phyloP scores from a whole-genome alignment of 257 asterid genomes.

The Catharanthus roseus region DNA sequence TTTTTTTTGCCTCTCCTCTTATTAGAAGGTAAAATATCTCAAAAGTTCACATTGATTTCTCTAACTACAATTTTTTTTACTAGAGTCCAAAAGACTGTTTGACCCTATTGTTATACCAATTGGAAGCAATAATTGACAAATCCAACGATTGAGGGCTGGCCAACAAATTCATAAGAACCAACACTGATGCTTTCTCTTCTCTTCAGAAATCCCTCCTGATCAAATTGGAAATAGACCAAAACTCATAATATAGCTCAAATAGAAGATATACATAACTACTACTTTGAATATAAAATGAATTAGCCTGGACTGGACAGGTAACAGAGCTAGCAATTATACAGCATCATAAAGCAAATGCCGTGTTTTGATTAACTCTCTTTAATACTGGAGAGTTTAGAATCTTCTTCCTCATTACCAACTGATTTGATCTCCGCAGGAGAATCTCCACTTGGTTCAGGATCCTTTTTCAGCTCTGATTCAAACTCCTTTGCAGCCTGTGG shows the following conservation, averaged over 20 bases:
- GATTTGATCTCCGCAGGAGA: constrained; percentile 26
- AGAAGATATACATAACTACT: neutral
- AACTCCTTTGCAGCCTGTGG: constrained; percentile 85
- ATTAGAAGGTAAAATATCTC: too few species aligned
- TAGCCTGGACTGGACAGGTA: neutral
- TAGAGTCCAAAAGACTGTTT: too few species aligned
- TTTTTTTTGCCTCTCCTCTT: too few species aligned
- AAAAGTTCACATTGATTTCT: too few species aligned
- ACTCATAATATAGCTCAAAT: neutral
- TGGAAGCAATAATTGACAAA: too few species aligned
- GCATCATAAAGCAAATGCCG: too few species aligned
- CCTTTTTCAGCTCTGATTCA: constrained; percentile 76
- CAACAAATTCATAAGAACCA: too few species aligned
- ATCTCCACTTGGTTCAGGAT: constrained; percentile 37
- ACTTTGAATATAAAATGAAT: neutral
- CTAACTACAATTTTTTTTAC: too few species aligned
- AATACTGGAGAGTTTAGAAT: constrained; percentile 36
- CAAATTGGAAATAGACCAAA: neutral
- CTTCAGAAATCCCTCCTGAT: too few species aligned
- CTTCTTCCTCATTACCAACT: constrained; percentile 43
- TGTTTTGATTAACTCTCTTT: constrained; percentile 36
- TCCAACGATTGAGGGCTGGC: too few species aligned
- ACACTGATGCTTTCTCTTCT: too few species aligned
- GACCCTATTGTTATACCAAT: too few species aligned
- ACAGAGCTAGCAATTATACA: neutral